Percentiles rank a stretch among this genome's conserved stretches.
These are phyloP conservation scores for Omphalea diandra DNA, from an alignment of 441 rosid species.

Conservation along the genomic window DNA sequence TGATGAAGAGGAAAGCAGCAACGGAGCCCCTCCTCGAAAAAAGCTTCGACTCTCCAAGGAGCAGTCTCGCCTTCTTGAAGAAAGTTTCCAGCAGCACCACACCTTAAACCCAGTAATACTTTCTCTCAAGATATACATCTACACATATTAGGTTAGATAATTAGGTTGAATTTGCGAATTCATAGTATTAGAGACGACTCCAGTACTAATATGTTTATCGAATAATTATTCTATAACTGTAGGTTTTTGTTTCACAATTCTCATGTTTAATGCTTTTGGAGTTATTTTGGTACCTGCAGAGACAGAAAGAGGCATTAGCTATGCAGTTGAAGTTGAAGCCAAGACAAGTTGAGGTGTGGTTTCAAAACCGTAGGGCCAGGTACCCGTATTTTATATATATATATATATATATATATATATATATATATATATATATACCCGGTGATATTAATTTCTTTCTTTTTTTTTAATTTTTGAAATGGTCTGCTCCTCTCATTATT, in stretches of 20 bases:
- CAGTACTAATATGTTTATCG: too few relatives aligned
- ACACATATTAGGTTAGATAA: too few relatives aligned
- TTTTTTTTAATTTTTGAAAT: too few relatives aligned
- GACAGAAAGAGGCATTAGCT: slow-evolving; percentile 78
- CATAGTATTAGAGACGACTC: too few relatives aligned
- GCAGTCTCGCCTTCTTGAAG: slow-evolving; percentile 92
- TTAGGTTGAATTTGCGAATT: too few relatives aligned
- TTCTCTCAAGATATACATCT: not conserved
- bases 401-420: not conserved
- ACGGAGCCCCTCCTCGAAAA: slow-evolving; percentile 65
- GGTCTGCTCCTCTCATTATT: slow-evolving; percentile 15
- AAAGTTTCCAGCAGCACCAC: slow-evolving; percentile 85
- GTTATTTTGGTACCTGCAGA: slow-evolving; percentile 38
- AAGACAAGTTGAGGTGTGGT: slow-evolving; percentile 98
- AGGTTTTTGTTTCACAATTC: not conserved
- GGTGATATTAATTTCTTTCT: slow-evolving; percentile 1
- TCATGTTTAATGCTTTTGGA: slow-evolving; percentile 9
- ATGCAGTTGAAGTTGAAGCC: slow-evolving; percentile 76
- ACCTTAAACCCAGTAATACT: slow-evolving; percentile 51
- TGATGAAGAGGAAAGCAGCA: slow-evolving; percentile 57
- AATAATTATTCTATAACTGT: too few relatives aligned
- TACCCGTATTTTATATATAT: slow-evolving; percentile 30
- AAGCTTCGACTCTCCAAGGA: slow-evolving; percentile 89
- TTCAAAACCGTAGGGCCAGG: slow-evolving; percentile 98
- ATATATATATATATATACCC: not conserved